A percentile compares a stretch with the other conserved stretches of the same genome.
These are phyloP conservation scores for Yamadazyma mexicana DNA, from an alignment of 1,139 yeast species.

Conservation along the genomic window DNA sequence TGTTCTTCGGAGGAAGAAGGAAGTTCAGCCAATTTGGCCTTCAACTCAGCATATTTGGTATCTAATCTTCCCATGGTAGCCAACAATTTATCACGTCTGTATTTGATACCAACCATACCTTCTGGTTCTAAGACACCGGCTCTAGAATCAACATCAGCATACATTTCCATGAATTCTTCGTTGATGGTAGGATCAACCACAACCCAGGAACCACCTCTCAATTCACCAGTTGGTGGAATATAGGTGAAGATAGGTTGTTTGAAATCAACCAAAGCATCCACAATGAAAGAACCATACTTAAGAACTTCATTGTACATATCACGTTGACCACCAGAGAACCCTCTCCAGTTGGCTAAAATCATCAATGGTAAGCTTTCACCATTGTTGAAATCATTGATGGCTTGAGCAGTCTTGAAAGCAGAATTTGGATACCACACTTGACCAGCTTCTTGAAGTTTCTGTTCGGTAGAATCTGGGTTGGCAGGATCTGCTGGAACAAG, in stretches of 20 bases:
- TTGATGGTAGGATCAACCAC: slow-evolving; percentile 98
- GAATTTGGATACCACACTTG: slow-evolving; percentile 99
- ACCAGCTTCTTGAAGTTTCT: slow-evolving; percentile 91
- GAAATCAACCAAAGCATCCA: slow-evolving; percentile 93
- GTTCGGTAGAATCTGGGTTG: slow-evolving; percentile 89
- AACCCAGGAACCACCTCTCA: slow-evolving; percentile 99
- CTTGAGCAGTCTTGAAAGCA: slow-evolving; percentile 98
- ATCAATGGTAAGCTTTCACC: slow-evolving; percentile 97
- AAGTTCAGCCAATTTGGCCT: slow-evolving; percentile 54
- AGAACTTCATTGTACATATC: slow-evolving; percentile 98
- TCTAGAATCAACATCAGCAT: slow-evolving; percentile 94
- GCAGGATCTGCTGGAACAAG: slow-evolving; percentile 97
- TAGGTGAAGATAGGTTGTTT: slow-evolving; percentile 95
- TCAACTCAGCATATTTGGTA: slow-evolving; percentile 66
- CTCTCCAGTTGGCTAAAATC: slow-evolving; percentile 99
- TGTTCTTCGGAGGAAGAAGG: slow-evolving; percentile 63
- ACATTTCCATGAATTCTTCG: slow-evolving; percentile 98
- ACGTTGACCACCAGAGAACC: slow-evolving; percentile 99
- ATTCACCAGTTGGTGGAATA: slow-evolving; percentile 96
- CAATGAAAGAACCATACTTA: slow-evolving; percentile 94
- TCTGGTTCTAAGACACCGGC: slow-evolving; percentile 99
- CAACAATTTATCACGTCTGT: slow-evolving; percentile 87
- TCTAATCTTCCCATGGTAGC: slow-evolving; percentile 91
- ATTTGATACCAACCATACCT: slow-evolving; percentile 98
- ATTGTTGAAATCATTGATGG: slow-evolving; percentile 92